Percentiles rank a stretch among this genome's conserved stretches.
These are phyloP conservation scores for Calonectria montana DNA, from an alignment of 2,329 filamentous ascomycete genomes.

Conservation along the genomic window DNA sequence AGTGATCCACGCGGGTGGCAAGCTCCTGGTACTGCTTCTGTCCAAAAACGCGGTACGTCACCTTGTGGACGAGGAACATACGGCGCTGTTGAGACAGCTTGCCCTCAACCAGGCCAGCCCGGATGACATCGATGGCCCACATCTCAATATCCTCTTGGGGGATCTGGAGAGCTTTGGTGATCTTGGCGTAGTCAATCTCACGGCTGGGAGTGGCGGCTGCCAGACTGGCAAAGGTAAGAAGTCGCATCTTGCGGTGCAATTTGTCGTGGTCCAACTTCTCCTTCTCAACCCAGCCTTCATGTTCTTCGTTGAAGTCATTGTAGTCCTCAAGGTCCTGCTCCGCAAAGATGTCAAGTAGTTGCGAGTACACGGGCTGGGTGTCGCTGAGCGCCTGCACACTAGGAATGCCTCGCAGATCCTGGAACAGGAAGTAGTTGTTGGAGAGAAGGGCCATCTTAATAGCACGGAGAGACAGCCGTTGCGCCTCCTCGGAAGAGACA, in stretches of 20 bases:
- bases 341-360: slow-evolving; percentile 95
- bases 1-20: slow-evolving; percentile 88
- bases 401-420: slow-evolving; percentile 83
- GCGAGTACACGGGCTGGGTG: slow-evolving; percentile 85
- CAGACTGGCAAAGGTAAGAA: slow-evolving; percentile 91
- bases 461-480: slow-evolving; percentile 69
- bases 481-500: slow-evolving; percentile 68
- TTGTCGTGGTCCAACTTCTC: slow-evolving; percentile 77
- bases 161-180: slow-evolving; percentile 87
- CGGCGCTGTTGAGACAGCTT: slow-evolving; percentile 93
- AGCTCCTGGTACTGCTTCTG: slow-evolving; percentile 99
- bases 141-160: slow-evolving; percentile 88
- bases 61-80: slow-evolving; percentile 95
- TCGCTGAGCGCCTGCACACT: slow-evolving; percentile 88
- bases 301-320: slow-evolving; percentile 93
- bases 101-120: slow-evolving; percentile 93
- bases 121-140: slow-evolving; percentile 99
- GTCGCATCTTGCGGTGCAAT: slow-evolving; percentile 94
- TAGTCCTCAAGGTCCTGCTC: slow-evolving; percentile 95
- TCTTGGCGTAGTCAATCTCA: slow-evolving; percentile 88
- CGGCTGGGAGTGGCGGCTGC: slow-evolving; percentile 86
- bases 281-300: slow-evolving; percentile 85
- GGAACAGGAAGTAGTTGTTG: slow-evolving; percentile 74
- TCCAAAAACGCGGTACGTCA: slow-evolving; percentile 95
- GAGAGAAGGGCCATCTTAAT: slow-evolving; percentile 65